Conservation (phyloP, 2,329 filamentous ascomycete species). For the Juglanconis oblonga region DNA sequence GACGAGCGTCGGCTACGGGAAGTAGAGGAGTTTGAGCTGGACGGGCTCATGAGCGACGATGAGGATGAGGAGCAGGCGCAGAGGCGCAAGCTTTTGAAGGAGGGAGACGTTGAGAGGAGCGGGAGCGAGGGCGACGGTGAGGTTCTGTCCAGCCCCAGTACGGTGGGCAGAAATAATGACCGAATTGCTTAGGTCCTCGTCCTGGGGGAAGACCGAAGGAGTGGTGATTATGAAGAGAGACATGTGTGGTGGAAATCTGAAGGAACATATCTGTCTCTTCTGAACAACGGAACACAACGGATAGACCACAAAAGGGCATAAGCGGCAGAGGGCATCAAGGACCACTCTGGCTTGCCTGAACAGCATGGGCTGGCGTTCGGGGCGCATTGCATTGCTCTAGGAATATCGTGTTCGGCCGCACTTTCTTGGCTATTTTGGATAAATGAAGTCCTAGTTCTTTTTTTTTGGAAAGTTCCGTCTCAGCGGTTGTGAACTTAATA, state of each 20-base stretch:
- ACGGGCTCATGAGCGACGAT: conserved; percentile 85
- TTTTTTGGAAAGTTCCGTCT: not conserved
- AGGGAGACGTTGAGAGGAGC: conserved; percentile 25
- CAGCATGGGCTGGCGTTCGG: conserved; percentile 14
- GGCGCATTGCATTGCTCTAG: not conserved
- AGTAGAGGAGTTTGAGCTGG: conserved; percentile 90
- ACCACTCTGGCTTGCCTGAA: not conserved
- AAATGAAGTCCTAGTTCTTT: not conserved
- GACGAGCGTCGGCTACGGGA: conserved; percentile 65
- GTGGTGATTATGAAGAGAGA: not conserved
- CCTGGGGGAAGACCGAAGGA: no score
- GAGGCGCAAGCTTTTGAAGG: conserved; percentile 34
- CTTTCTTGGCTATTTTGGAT: not conserved
- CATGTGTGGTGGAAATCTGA: no score
- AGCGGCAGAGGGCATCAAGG: not conserved
- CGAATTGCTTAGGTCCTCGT: conserved; percentile 24
- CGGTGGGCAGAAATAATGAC: conserved; percentile 44
- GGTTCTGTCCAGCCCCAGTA: conserved; percentile 45
- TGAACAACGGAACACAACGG: not conserved
- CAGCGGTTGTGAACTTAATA: not conserved
- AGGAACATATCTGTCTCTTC: not conserved
- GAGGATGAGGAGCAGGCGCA: conserved; percentile 57
- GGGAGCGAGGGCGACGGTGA: conserved; percentile 15
- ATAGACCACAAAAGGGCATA: not conserved
- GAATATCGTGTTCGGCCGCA: not conserved